Conservation (phyloP, 2,329 filamentous ascomycete genomes). For the Triangularia setosa region DNA sequence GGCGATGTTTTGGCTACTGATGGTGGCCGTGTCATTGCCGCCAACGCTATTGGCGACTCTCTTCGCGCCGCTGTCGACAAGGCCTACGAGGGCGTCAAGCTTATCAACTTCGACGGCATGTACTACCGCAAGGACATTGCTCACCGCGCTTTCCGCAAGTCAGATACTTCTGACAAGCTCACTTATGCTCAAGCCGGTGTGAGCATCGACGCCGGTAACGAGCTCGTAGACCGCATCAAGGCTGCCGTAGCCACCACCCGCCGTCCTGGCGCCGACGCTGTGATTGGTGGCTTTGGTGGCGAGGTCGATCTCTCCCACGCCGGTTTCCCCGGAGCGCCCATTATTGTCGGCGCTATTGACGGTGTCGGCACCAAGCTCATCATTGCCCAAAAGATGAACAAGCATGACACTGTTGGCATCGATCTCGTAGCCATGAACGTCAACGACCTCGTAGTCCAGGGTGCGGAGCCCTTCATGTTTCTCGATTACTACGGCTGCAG, state of each 20-base stretch:
- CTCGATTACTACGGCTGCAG: slow-evolving; percentile 97
- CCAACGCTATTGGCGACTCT: slow-evolving; percentile 69
- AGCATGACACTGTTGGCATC: slow-evolving; percentile 92
- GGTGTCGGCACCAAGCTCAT: slow-evolving; percentile 96
- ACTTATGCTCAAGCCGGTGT: slow-evolving; percentile 94
- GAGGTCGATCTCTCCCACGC: slow-evolving; percentile 73
- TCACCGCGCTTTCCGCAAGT: slow-evolving; percentile 60
- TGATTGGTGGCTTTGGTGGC: slow-evolving; percentile 94
- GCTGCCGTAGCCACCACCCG: slow-evolving; percentile 79
- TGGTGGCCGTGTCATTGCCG: slow-evolving; percentile 88
- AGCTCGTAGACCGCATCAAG: slow-evolving; percentile 90
- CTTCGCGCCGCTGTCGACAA: slow-evolving; percentile 79
- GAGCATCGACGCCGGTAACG: slow-evolving; percentile 89
- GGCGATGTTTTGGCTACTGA: slow-evolving; percentile 65
- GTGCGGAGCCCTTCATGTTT: slow-evolving; percentile 92
- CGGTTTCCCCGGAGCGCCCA: slow-evolving; percentile 69
- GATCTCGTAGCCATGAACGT: slow-evolving; percentile 99
- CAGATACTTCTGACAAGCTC: slow-evolving; percentile 50
- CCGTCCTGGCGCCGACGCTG: slow-evolving; percentile 81
- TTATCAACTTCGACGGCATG: slow-evolving; percentile 82
- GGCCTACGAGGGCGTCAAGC: slow-evolving; percentile 79
- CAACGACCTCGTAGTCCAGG: slow-evolving; percentile 94
- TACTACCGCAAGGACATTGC: slow-evolving; percentile 93
- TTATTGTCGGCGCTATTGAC: slow-evolving; percentile 90
- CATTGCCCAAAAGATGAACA: slow-evolving; percentile 83